Base-by-base conservation (phyloP, 2,329 filamentous ascomycete species). In the Phialophora chinensis region DNA sequence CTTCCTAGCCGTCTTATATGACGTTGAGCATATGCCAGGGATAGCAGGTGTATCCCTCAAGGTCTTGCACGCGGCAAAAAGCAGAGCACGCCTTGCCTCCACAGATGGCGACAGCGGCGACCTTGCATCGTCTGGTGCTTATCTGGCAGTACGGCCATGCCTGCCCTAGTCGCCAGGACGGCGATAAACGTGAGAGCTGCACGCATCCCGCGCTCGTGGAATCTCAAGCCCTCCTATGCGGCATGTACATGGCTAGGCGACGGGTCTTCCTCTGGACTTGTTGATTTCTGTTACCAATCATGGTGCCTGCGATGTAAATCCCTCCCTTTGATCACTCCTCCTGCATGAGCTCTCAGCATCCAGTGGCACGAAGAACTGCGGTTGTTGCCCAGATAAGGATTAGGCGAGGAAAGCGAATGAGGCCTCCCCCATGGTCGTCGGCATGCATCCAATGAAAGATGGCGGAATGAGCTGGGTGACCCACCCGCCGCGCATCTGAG, bases 371-470 rank as follows among this genome's bases (percentile, higher is more conserved):
- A 44, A 25, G 23, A 14, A 25, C 12, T 23, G 8, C 27, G 23
- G 25, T 31, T 14, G 50, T 17, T 25, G 6, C 1, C 50, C 50
- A 53, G 50, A 53, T 53, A 53, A 53, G 25, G 50, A 25, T 29
- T 53, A 53, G 50, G 50, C 50, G 50, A 31, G n/a, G 20, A 6
- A 29, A 53, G 50, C 50, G 20, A 11, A 52, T 83, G 79, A 3
- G 79, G 79, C 60, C 77, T 72, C 72, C 82, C 80, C 44, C 44
- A 49, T 53, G 33, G 50, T 53, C 25, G n/a, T 14, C 50, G 25
- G 7, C 25, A 10, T 14, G 50, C 20, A 53, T n/a, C 50, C 50
- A 53, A 53, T 53, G 50, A 53, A n/a, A 23, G 23, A 25, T 14
- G 50, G n/a, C 20, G 23, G 27, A 2, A 35, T 27, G 25, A 12